Percentiles rank a stretch among this genome's conserved stretches.
These are phyloP conservation scores for Quillaja saponaria DNA, from an alignment of 306 rosid genomes.

Conservation along the genomic window DNA sequence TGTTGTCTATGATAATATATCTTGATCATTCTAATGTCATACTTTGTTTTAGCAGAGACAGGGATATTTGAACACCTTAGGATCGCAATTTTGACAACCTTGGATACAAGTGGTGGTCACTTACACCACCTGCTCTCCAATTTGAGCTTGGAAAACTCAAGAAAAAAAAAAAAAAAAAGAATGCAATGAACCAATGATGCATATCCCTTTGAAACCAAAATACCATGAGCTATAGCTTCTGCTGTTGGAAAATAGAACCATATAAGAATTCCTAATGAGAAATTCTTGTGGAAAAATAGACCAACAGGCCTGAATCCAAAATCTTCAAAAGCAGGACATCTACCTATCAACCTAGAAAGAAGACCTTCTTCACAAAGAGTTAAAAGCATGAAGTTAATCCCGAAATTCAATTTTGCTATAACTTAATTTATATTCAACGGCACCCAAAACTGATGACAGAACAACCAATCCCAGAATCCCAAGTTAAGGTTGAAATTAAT, in stretches of 20 bases:
- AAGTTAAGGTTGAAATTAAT: neutral
- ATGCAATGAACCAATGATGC: slow-evolving; percentile 23
- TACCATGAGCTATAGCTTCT: no score
- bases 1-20: no score
- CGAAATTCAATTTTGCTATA: neutral
- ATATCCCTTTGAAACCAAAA: slow-evolving; percentile 21
- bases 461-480: slow-evolving; percentile 23
- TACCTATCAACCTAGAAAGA: slow-evolving; percentile 23
- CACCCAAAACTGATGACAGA: slow-evolving; percentile 29
- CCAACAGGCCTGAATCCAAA: slow-evolving; percentile 23
- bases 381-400: slow-evolving; percentile 3
- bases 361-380: neutral
- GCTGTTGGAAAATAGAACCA: neutral
- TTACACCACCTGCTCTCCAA: slow-evolving; percentile 22
- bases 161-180: slow-evolving; percentile 25
- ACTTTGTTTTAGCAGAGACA: no score
- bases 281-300: slow-evolving; percentile 8
- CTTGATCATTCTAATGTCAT: no score
- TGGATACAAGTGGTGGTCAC: slow-evolving; percentile 13
- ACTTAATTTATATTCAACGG: slow-evolving; percentile 1
- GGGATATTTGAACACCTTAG: no score
- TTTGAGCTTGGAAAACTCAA: no score
- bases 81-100: no score
- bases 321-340: slow-evolving; percentile 31
- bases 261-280: neutral